A percentile compares a stretch with the other conserved stretches of the same genome.
phyloP scores from a whole-genome alignment of 352 stramenopile genomes.

The Phytophthora meadii region DNA sequence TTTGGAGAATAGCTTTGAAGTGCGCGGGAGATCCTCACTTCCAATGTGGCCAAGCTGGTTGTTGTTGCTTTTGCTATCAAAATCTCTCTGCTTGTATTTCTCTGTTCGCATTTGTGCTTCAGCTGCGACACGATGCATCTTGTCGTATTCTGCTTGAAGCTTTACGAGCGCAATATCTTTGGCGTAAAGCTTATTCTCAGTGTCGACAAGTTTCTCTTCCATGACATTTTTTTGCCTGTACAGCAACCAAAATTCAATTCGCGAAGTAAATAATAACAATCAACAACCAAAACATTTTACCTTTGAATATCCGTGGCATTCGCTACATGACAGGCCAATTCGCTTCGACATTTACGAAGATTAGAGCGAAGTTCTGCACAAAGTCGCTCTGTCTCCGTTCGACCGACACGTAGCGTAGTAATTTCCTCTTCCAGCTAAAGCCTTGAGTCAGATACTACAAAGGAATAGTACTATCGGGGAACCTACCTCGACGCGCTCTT shows the following conservation, averaged over 20 bases:
- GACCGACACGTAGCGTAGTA: slow-evolving; percentile 43
- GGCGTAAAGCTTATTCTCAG: slow-evolving; percentile 44
- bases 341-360: slow-evolving; percentile 54
- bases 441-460: too few species aligned
- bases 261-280: neutral
- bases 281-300: slow-evolving; percentile 23
- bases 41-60: neutral
- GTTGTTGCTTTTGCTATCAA: neutral
- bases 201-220: slow-evolving; percentile 50
- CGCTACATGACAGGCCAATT: slow-evolving; percentile 62
- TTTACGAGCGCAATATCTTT: slow-evolving; percentile 48
- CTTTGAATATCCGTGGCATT: slow-evolving; percentile 52
- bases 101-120: slow-evolving; percentile 52
- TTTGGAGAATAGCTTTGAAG: slow-evolving; percentile 28
- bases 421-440: slow-evolving; percentile 60
- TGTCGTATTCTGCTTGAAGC: slow-evolving; percentile 39
- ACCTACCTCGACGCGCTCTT: slow-evolving; percentile 51
- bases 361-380: slow-evolving; percentile 53
- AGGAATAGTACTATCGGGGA: too few species aligned
- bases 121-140: slow-evolving; percentile 50
- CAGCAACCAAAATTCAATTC: slow-evolving; percentile 4
- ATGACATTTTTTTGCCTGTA: slow-evolving; percentile 58
- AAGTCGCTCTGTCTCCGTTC: slow-evolving; percentile 53
- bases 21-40: slow-evolving; percentile 16
- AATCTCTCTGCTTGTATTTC: slow-evolving; percentile 20